A percentile compares a stretch with the other conserved stretches of the same genome.
phyloP scores from a whole-genome alignment of 441 rosid species.

The Corymbia citriodora region DNA sequence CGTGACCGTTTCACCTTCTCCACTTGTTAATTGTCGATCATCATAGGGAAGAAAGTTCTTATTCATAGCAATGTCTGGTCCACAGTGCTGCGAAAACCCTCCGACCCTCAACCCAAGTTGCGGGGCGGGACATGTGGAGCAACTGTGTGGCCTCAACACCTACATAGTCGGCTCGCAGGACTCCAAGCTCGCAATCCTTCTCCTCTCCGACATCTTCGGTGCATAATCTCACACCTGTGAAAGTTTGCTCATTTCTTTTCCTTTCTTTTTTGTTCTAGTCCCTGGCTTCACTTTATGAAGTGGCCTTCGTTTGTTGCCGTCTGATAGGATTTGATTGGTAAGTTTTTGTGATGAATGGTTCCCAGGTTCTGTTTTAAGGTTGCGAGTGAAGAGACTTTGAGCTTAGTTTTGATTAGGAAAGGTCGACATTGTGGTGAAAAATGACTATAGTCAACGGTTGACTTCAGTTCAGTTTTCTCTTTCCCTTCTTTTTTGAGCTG shows the following conservation, averaged over 20 bases:
- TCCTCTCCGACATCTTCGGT: slow-evolving; percentile 18
- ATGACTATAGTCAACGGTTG: neutral
- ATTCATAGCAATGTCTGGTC: slow-evolving; percentile 8
- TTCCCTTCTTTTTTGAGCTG: neutral
- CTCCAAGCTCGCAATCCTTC: slow-evolving; percentile 12
- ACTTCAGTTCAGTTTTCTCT: neutral
- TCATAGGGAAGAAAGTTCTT: neutral
- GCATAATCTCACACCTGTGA: neutral
- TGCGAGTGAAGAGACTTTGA: neutral
- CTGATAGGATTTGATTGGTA: neutral
- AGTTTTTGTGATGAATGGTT: neutral
- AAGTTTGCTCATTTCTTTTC: neutral
- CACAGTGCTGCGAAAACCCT: slow-evolving; percentile 24
- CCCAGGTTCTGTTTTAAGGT: neutral
- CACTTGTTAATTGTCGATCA: neutral
- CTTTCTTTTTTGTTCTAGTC: neutral
- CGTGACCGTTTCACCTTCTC: neutral
- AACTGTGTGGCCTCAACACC: slow-evolving; percentile 9
- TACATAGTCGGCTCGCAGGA: slow-evolving; percentile 8
- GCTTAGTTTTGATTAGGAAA: neutral
- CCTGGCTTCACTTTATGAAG: neutral
- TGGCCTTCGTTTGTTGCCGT: neutral
- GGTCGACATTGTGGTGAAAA: neutral
- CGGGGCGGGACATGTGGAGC: slow-evolving; percentile 10
- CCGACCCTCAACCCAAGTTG: slow-evolving; percentile 2